Evolutionary conservation across 73 alveolate genomes (phyloP).

Genomic region (Diophrys appendiculata): DNA sequence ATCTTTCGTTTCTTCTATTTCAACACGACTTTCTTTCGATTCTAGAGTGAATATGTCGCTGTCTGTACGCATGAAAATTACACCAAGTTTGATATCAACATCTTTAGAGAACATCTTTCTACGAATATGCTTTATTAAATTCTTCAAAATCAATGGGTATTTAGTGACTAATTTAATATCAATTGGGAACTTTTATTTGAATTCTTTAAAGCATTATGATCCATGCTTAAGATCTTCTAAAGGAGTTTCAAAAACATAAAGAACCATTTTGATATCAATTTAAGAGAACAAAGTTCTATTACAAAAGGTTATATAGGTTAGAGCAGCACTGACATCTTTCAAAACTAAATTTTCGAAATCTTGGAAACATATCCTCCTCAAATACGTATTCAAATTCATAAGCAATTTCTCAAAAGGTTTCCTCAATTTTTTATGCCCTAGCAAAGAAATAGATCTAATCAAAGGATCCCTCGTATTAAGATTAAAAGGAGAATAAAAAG

Average conservation of each 20-base stretch:
- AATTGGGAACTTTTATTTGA: too few relatives aligned
- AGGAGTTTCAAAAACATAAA: not conserved
- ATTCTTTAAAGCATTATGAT: too few relatives aligned
- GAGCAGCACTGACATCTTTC: too few relatives aligned
- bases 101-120: not conserved
- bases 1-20: too few relatives aligned
- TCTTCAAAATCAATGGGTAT: too few relatives aligned
- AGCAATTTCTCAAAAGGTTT: slow-evolving; percentile 6
- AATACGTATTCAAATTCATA: slow-evolving; percentile 16
- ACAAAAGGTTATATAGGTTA: slow-evolving; percentile 6
- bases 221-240: slow-evolving; percentile 8
- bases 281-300: not conserved
- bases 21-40: too few relatives aligned
- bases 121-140: too few relatives aligned
- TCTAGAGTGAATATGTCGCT: too few relatives aligned
- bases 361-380: not conserved
- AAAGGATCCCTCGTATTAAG: slow-evolving; percentile 37
- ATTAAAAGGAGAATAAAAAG: slow-evolving; percentile 41
- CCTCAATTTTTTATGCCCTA: not conserved
- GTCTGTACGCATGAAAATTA: too few relatives aligned
- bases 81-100: not conserved
- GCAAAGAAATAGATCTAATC: slow-evolving; percentile 26
- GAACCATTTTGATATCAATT: not conserved
- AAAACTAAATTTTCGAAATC: not conserved
- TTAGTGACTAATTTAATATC: too few relatives aligned